Base-by-base conservation (phyloP, 164 flowering plant species). In the Stephania yunnanensis region DNA sequence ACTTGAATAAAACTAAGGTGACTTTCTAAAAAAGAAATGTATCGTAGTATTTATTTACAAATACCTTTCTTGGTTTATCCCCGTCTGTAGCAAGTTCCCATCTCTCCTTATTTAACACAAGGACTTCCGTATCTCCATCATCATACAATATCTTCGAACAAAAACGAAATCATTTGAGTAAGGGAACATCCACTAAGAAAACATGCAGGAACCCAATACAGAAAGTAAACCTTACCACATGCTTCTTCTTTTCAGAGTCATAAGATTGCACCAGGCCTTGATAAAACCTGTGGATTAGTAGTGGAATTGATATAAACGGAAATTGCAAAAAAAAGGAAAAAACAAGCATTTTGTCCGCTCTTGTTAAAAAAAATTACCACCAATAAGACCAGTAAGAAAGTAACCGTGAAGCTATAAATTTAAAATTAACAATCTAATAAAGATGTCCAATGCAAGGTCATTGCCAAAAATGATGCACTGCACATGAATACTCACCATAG, bases 71-170 rank as follows among this genome's bases (percentile, higher is more conserved):
- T 67, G 87, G 71, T 73, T 82, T 84, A 58, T 55, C 80, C 75
- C 58, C 87, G 25, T 74, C 76, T 75, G 86, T 83, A 73, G 90
- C 68, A 22, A 87, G 85, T 80, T 93, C 97, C 99, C 99, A 95
- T 31, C 87, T 85, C 83, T 95, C 98, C 86, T 86, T 89, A 2
- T 86, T 90, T 55, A 95, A 80, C 68, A 78, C 76, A 44, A 95
- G 98, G 48, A 87, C 90, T 85, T 95, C 99, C 64, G 88, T 86
- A 77, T 95, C 99, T 81, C 97, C 98, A 87, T 95, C 98, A 66
- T 92, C 93, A 77, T 95, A 95, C 58, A 87, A 58, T 72, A 95
- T 81, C 99, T 95, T 76, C 64, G 42, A 10, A 53, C 5, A 48
- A 10, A 73, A 58, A 48, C 64, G 22, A n/a, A 75, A 42, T 73